Percentiles rank a stretch among this genome's conserved stretches.
phyloP scores from a whole-genome alignment of 148 eudicot species.

The Rhododendron vialii region DNA sequence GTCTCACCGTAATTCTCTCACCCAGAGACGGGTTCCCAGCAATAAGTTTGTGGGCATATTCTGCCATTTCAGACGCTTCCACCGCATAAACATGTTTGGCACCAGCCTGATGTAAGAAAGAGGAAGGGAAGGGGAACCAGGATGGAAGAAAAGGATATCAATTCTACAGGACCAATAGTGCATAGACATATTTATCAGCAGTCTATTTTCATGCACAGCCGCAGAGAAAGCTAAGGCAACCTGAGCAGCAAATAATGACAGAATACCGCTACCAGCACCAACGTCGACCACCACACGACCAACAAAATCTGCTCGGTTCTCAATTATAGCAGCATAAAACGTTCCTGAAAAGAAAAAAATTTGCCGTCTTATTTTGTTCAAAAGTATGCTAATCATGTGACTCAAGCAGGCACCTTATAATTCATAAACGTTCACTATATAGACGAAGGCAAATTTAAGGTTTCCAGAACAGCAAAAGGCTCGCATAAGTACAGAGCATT shows the following conservation, averaged over 20 bases:
- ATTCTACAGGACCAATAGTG: neutral
- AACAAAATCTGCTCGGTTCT: constrained; percentile 76
- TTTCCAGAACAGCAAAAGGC: neutral
- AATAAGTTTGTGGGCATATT: constrained; percentile 81
- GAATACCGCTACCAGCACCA: constrained; percentile 97
- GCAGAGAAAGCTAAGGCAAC: constrained; percentile 21
- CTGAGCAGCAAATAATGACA: constrained; percentile 98
- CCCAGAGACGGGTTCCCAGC: constrained; percentile 79
- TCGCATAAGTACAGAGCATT: neutral
- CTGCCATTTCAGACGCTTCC: constrained; percentile 99
- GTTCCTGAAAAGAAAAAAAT: constrained; percentile 47
- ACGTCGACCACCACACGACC: constrained; percentile 95
- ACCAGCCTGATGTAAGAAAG: constrained; percentile 58
- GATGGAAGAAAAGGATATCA: neutral
- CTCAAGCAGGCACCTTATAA: neutral
- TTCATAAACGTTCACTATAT: neutral
- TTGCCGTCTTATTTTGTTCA: no score
- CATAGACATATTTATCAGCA: neutral
- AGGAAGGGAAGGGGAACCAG: neutral
- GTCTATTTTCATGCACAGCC: neutral
- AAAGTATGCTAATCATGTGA: constrained; percentile 10
- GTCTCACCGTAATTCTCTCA: constrained; percentile 67
- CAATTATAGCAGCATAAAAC: constrained; percentile 87
- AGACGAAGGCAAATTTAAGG: neutral
- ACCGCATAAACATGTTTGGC: constrained; percentile 98